Base-by-base conservation (phyloP, 306 rosid genomes). In the Hippophae rhamnoides region DNA sequence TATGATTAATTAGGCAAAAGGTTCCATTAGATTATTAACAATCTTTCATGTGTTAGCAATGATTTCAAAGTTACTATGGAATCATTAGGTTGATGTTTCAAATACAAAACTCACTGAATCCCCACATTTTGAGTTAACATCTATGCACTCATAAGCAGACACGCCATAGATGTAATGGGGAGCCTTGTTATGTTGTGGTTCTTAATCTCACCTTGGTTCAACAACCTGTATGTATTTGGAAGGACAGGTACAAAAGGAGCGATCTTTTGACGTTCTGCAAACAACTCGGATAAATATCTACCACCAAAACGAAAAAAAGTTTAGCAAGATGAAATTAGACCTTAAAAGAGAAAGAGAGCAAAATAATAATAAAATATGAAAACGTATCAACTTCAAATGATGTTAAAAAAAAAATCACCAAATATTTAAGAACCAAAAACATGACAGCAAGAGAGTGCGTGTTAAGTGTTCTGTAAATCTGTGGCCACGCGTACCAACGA, bases 141-240 rank as follows among this genome's bases (percentile, higher is more conserved):
- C 43, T 71, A 52, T 52, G 52, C 23, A 9, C 8, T 3, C 52
- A 44, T 41, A 69, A 56, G 60, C 68, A 67, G 65, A 67, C 67
- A 52, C 59, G 57, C 49, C 53, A 13, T 5, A 61, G 18, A 49
- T 43, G 25, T 9, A 54, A 23, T 23, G 41, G 41, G 11, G 52
- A 52, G 46, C 52, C 57, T 44, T 54, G 43, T 50, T 51, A 42
- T 41, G 62, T 42, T 13, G 43, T 7, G 13, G 70, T 56, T 57
- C 66, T 5, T 27, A 71, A 81, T 52, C 86, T 74, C 60, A 92
- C 99, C 99, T 82, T 88, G 93, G 95, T 73, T 92, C 67, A 93
- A 54, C 78, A 93, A 80, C 70, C 92, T 78, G 67, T 50, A 78
- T 68, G 81, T 50, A 50, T 73, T 47, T 10, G 99, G 97, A 52